Conservation (phyloP, 2,329 filamentous ascomycete genomes). For the Colletotrichum navitas region DNA sequence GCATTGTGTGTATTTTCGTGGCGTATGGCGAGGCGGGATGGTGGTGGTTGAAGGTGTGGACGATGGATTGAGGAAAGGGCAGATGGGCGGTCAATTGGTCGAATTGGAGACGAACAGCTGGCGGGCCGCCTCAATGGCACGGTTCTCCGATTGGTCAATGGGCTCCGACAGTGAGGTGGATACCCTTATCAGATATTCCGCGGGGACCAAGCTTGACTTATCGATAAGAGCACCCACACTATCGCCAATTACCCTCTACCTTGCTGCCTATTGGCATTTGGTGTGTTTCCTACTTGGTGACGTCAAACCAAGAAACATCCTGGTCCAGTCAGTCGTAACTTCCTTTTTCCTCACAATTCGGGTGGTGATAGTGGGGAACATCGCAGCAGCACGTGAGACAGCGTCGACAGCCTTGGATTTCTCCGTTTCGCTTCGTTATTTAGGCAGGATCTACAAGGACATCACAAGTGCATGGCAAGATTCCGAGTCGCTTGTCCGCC, state of each 20-base stretch:
- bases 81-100: slow-evolving; percentile 24
- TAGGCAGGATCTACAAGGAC: neutral
- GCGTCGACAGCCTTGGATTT: slow-evolving; percentile 28
- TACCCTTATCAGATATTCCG: slow-evolving; percentile 9
- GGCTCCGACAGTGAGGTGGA: neutral
- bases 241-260: neutral
- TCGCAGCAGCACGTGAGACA: slow-evolving; percentile 15
- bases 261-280: neutral
- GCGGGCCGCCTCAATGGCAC: slow-evolving; percentile 21
- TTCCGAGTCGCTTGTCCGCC: slow-evolving; percentile 28
- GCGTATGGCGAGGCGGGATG: slow-evolving; percentile 6
- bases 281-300: slow-evolving; percentile 2
- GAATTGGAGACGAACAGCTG: slow-evolving; percentile 27
- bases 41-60: slow-evolving; percentile 25
- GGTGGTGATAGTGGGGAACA: slow-evolving; percentile 2
- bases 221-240: slow-evolving; percentile 12
- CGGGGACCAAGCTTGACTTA: neutral
- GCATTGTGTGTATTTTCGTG: slow-evolving; percentile 57
- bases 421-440: neutral
- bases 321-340: slow-evolving; percentile 1
- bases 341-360: neutral
- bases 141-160: slow-evolving; percentile 35
- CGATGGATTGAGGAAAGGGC: slow-evolving; percentile 15
- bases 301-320: slow-evolving; percentile 11
- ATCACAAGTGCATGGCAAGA: neutral